phyloP scores from a whole-genome alignment of 2,329 filamentous ascomycete species.

The Cadophora gregata region DNA sequence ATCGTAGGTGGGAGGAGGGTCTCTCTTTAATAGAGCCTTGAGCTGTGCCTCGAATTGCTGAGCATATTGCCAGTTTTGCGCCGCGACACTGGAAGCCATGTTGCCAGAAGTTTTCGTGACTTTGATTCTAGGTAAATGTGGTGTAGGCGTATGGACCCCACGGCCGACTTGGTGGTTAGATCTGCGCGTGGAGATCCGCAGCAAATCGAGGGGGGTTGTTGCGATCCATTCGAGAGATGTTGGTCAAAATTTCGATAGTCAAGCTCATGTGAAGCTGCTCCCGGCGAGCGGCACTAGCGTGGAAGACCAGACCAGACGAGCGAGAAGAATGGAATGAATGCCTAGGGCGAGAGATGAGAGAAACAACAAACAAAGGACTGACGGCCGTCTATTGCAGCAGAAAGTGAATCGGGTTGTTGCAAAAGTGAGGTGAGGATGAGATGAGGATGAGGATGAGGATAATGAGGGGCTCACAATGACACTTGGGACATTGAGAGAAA shows the following conservation, averaged over 20 bases:
- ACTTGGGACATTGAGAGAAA: slow-evolving; percentile 1
- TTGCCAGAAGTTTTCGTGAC: background rate
- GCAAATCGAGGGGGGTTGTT: slow-evolving; percentile 38
- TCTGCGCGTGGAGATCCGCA: slow-evolving; percentile 54
- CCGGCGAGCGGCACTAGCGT: slow-evolving; percentile 26
- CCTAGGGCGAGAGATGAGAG: background rate
- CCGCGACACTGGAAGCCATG: slow-evolving; percentile 47
- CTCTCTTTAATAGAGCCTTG: slow-evolving; percentile 53
- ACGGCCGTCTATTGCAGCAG: background rate
- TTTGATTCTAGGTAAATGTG: slow-evolving; percentile 6
- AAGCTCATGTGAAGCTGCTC: slow-evolving; percentile 18
- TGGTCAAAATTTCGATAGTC: slow-evolving; percentile 19
- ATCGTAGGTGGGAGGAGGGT: slow-evolving; percentile 50
- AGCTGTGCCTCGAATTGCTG: slow-evolving; percentile 56
- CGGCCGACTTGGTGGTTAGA: slow-evolving; percentile 62
- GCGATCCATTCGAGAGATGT: slow-evolving; percentile 39
- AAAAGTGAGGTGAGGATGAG: background rate
- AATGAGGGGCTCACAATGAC: slow-evolving; percentile 13
- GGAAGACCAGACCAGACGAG: background rate
- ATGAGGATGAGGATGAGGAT: background rate
- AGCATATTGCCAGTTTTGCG: slow-evolving; percentile 56
- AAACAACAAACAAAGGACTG: slow-evolving; percentile 16
- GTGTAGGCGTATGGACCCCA: slow-evolving; percentile 48
- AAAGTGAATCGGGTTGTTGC: background rate
- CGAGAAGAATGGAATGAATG: slow-evolving; percentile 7